These are phyloP conservation scores for Oldenlandia corymbosa DNA, from an alignment of 257 asterid species.

Conservation along the genomic window DNA sequence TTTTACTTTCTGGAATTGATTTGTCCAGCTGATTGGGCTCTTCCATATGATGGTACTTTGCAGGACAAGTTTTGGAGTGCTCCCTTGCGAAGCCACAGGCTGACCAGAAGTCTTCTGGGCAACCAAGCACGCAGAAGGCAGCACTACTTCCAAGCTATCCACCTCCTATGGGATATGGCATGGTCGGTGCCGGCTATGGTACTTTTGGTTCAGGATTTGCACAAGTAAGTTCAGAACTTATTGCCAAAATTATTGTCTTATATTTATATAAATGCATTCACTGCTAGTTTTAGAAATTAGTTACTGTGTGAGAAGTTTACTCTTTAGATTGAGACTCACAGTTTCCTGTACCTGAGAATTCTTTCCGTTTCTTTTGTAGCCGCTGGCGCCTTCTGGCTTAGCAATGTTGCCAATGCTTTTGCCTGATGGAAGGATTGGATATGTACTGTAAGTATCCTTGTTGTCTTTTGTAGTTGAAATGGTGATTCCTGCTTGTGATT, in stretches of 20 bases:
- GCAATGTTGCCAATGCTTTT: slow-evolving; percentile 99
- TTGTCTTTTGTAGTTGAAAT: background rate
- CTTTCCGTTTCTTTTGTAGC: slow-evolving; percentile 32
- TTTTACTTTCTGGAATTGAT: slow-evolving; percentile 9
- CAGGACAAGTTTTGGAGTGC: slow-evolving; percentile 91
- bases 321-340: background rate
- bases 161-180: slow-evolving; percentile 72
- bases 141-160: slow-evolving; percentile 63
- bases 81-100: slow-evolving; percentile 98
- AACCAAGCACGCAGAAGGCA: slow-evolving; percentile 50
- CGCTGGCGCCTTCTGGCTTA: slow-evolving; percentile 73
- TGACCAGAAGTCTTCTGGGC: slow-evolving; percentile 65
- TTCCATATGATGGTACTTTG: slow-evolving; percentile 16
- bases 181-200: slow-evolving; percentile 80
- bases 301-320: too few relatives aligned
- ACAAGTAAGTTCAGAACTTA: slow-evolving; percentile 46
- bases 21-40: slow-evolving; percentile 15
- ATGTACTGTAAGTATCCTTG: slow-evolving; percentile 76
- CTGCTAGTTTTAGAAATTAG: too few relatives aligned
- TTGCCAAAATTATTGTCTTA: slow-evolving; percentile 7
- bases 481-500: background rate
- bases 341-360: background rate
- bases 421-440: slow-evolving; percentile 99
- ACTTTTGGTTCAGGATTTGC: slow-evolving; percentile 61
- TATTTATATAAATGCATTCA: background rate